Conservation (phyloP, 2,329 filamentous ascomycete species). For the Scedosporium minutisporum region DNA sequence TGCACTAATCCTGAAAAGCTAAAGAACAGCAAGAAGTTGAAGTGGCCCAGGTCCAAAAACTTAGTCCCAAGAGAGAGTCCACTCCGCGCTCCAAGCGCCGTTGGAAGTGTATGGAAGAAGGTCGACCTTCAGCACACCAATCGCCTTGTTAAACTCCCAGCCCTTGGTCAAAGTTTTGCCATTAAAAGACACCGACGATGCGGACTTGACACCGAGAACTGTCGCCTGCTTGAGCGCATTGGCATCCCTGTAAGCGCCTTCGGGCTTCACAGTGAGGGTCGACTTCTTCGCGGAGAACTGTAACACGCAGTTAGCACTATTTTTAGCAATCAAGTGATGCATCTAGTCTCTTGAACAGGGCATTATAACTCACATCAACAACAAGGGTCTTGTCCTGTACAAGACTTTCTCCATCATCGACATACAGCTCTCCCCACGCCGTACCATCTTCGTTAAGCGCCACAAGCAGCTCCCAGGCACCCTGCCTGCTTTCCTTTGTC, state of each 20-base stretch:
- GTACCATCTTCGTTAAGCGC: constrained; percentile 52
- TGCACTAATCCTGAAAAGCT: not conserved
- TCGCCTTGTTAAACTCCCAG: constrained; percentile 38
- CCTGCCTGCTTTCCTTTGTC: constrained; percentile 50
- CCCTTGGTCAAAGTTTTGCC: constrained; percentile 28
- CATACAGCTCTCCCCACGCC: constrained; percentile 59
- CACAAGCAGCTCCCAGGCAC: constrained; percentile 63
- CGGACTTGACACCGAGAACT: constrained; percentile 43
- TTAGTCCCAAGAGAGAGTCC: constrained; percentile 44
- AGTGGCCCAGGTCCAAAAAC: not conserved
- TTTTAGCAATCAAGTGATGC: not conserved
- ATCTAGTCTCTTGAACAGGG: not conserved
- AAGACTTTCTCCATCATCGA: constrained; percentile 67
- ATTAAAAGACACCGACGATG: constrained; percentile 42
- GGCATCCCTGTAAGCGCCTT: constrained; percentile 43
- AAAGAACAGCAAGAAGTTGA: not conserved
- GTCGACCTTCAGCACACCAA: constrained; percentile 39
- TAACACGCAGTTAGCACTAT: not conserved
- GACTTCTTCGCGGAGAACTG: constrained; percentile 32
- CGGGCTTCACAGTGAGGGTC: constrained; percentile 34
- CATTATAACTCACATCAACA: constrained; percentile 31
- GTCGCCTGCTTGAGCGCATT: constrained; percentile 55
- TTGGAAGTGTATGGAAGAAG: constrained; percentile 35
- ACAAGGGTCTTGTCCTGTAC: constrained; percentile 45
- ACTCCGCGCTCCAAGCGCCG: constrained; percentile 49